Base-by-base conservation (phyloP, 2,329 filamentous ascomycete species). In the Fusarium falciforme region DNA sequence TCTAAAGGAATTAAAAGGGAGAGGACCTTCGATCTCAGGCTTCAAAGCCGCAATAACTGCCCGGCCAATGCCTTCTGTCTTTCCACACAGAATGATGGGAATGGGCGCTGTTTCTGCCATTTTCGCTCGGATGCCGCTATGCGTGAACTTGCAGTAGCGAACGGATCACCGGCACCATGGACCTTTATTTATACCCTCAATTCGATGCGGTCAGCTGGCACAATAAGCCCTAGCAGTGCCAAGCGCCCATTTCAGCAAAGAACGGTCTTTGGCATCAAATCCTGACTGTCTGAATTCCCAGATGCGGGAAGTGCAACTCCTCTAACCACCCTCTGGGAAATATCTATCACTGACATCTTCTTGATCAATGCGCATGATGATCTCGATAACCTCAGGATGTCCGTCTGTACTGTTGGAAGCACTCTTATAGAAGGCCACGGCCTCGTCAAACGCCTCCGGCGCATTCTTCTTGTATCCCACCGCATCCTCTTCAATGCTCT, bases 81-180 rank as follows among this genome's bases (percentile, higher is more conserved):
- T 74, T 20, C 68, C 72, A 3, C 72, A 74, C 4, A 75, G 55
- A 6, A 75, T 60, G 3, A 74, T 75, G 3, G 72, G 68, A 1
- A 74, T 72, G 0, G 68, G 33, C 1, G 1, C 11, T 22, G 38
- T 2, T 1, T 38, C 44, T 6, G 52, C 5, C 71, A 73, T 73
- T 4, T 38, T 63, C 10, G 6, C 27, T 20, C 17, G 1, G 3
- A 49, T 52, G 47, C 27, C 10, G 44, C 9, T 49, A 35, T 27
- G n/a, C 12, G n/a, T 36, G 33, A 52, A 29, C 27, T 52, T 52
- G 27, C 17, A 10, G 27, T 2, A 47, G 40, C 47, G 14, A 49
- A 20, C 27, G n/a, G 44, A 35, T 31, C 44, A 49, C 5, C 44
- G 27, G 31, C 27, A 29, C 27, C 36, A 42, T 25, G 20, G 49